A percentile compares a stretch with the other conserved stretches of the same genome.
phyloP scores from a whole-genome alignment of 2,329 filamentous ascomycete genomes.

The Magnaporthiopsis incrustans region DNA sequence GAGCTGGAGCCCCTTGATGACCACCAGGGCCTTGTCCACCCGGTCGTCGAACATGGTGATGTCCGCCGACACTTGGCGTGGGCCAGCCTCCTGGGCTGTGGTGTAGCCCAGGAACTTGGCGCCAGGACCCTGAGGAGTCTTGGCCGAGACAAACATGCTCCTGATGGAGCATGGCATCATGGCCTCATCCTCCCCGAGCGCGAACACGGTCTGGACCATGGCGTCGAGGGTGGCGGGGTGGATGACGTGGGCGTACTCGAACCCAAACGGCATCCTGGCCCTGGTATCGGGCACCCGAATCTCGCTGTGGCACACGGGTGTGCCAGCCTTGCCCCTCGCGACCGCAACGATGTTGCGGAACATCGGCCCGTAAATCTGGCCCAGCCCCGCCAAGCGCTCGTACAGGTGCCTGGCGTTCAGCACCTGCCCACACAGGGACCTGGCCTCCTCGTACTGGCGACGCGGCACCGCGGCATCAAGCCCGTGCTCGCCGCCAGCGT shows the following conservation, averaged over 20 bases:
- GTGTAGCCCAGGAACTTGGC: conserved; percentile 33
- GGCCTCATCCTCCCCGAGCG: conserved; percentile 28
- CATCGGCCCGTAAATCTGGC: conserved; percentile 28
- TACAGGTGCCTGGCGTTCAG: conserved; percentile 39
- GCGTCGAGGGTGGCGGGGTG: conserved; percentile 50
- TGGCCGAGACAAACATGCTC: conserved; percentile 37
- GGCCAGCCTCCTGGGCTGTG: conserved; percentile 21
- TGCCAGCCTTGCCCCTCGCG: not conserved
- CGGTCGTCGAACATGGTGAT: conserved; percentile 33
- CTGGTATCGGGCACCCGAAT: conserved; percentile 41
- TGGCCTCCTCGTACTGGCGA: conserved; percentile 16
- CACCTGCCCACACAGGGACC: conserved; percentile 22
- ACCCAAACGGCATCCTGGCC: conserved; percentile 42
- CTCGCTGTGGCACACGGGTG: conserved; percentile 17
- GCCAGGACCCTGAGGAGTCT: conserved; percentile 23
- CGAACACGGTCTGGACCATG: conserved; percentile 45
- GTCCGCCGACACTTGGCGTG: conserved; percentile 31
- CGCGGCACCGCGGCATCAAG: conserved; percentile 1
- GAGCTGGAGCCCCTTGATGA: conserved; percentile 37
- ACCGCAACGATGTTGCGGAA: conserved; percentile 13
- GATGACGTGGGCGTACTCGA: conserved; percentile 46
- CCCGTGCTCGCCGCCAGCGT: conserved; percentile 12
- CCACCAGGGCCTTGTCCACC: conserved; percentile 26
- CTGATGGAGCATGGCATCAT: conserved; percentile 42
- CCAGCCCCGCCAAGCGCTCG: conserved; percentile 39